Conservation (phyloP, 768 basidiomycete genomes). For the Kwoniella pini region DNA sequence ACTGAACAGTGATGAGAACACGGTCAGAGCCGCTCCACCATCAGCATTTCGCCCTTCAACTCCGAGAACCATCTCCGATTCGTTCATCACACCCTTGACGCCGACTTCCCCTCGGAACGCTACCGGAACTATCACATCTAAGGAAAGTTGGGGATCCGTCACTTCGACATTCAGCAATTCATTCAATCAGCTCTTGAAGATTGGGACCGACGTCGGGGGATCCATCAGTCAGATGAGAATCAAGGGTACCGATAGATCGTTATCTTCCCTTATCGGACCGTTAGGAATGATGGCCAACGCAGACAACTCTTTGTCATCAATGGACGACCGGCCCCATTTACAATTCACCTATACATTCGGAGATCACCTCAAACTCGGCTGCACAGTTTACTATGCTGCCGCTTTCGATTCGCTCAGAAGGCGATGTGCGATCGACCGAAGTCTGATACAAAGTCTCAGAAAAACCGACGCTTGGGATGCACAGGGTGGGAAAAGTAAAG, state of each 20-base stretch:
- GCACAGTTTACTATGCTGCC: slow-evolving; percentile 78
- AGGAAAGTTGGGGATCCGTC: slow-evolving; percentile 42
- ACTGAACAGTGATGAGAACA: slow-evolving; percentile 1
- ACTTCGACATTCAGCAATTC: slow-evolving; percentile 41
- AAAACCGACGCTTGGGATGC: slow-evolving; percentile 69
- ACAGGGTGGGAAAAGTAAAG: slow-evolving; percentile 73
- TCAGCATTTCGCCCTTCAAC: slow-evolving; percentile 22
- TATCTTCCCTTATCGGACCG: slow-evolving; percentile 38
- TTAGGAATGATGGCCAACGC: slow-evolving; percentile 18
- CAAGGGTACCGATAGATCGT: slow-evolving; percentile 29
- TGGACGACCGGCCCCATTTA: slow-evolving; percentile 76
- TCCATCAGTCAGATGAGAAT: slow-evolving; percentile 34
- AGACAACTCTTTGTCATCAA: slow-evolving; percentile 45
- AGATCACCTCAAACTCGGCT: slow-evolving; percentile 71
- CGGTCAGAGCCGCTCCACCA: slow-evolving; percentile 20
- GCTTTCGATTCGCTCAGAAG: slow-evolving; percentile 71
- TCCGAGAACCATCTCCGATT: slow-evolving; percentile 15
- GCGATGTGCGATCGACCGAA: slow-evolving; percentile 68
- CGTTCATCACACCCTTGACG: slow-evolving; percentile 5
- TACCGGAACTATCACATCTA: not conserved
- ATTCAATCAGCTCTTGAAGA: slow-evolving; percentile 42
- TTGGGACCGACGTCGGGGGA: slow-evolving; percentile 35
- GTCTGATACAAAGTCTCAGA: slow-evolving; percentile 65
- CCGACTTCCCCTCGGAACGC: not conserved
- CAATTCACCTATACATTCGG: slow-evolving; percentile 79